Evolutionary conservation across 495 filamentous ascomycete genomes (phyloP).

Genomic region (Xylaria bambusicola): DNA sequence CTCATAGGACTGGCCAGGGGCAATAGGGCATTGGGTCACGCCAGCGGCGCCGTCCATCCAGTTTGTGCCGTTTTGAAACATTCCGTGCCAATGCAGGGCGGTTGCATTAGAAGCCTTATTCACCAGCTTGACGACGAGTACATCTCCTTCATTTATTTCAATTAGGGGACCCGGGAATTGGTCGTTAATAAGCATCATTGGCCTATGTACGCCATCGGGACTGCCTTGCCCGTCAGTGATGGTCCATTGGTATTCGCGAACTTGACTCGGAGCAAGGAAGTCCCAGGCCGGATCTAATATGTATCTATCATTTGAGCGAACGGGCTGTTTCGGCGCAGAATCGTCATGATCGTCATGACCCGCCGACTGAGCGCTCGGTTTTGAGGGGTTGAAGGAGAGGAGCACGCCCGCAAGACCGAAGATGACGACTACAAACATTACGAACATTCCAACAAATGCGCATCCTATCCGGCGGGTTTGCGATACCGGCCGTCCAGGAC

Average conservation of each 20-base stretch:
- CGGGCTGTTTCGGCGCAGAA: not conserved
- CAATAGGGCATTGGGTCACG: conserved; percentile 69
- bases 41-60: conserved; percentile 64
- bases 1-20: conserved; percentile 51
- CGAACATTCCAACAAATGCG: not conserved
- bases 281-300: conserved; percentile 51
- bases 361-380: not conserved
- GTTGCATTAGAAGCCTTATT: conserved; percentile 50
- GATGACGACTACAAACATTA: not conserved
- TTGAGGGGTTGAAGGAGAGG: conserved; percentile 8
- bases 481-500: not conserved
- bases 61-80: conserved; percentile 62
- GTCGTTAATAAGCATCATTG: conserved; percentile 53
- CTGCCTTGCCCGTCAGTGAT: conserved; percentile 51
- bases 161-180: conserved; percentile 56
- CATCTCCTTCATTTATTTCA: conserved; percentile 50
- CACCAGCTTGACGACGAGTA: conserved; percentile 45
- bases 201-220: conserved; percentile 56
- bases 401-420: conserved; percentile 10
- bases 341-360: not conserved
- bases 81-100: conserved; percentile 66
- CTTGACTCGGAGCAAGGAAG: conserved; percentile 39
- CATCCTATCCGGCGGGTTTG: not conserved
- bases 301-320: conserved; percentile 27
- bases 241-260: conserved; percentile 51